phyloP scores from a whole-genome alignment of 768 basidiomycete species.

The Termitomyces sp. region DNA sequence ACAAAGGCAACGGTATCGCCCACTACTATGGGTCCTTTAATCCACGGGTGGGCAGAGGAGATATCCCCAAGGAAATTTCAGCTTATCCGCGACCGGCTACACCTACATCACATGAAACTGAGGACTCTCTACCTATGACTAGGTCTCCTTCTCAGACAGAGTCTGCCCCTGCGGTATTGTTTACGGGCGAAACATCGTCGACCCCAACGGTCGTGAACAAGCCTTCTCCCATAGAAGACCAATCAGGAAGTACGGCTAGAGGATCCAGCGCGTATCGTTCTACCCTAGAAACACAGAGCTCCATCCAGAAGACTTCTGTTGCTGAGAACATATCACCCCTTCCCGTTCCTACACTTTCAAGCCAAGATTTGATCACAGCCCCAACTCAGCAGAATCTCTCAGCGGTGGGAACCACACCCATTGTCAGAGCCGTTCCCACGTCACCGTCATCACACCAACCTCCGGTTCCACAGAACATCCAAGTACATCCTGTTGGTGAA shows the following conservation, averaged over 20 bases:
- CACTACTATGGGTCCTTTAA: neutral
- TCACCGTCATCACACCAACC: neutral
- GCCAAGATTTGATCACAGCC: neutral
- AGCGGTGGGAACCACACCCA: neutral
- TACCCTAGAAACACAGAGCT: neutral
- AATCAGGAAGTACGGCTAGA: neutral
- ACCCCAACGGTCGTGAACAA: constrained; percentile 6
- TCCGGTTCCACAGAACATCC: neutral
- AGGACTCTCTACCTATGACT: neutral
- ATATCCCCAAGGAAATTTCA: neutral
- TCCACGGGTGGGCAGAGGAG: neutral
- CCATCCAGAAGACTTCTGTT: neutral
- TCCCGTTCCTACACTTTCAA: neutral
- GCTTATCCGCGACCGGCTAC: neutral
- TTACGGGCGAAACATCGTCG: neutral
- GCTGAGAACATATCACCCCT: neutral
- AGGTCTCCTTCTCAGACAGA: constrained; percentile 10
- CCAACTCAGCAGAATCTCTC: neutral
- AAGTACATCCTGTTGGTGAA: neutral
- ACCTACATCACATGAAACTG: neutral
- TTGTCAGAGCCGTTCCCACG: neutral
- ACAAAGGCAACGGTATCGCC: neutral
- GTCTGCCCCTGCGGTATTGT: constrained; percentile 7
- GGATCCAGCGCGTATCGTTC: neutral
- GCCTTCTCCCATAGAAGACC: neutral